Percentiles rank a stretch among this genome's conserved stretches.
phyloP scores from a whole-genome alignment of 345 rosid species.

The Eucalyptus coolabah region DNA sequence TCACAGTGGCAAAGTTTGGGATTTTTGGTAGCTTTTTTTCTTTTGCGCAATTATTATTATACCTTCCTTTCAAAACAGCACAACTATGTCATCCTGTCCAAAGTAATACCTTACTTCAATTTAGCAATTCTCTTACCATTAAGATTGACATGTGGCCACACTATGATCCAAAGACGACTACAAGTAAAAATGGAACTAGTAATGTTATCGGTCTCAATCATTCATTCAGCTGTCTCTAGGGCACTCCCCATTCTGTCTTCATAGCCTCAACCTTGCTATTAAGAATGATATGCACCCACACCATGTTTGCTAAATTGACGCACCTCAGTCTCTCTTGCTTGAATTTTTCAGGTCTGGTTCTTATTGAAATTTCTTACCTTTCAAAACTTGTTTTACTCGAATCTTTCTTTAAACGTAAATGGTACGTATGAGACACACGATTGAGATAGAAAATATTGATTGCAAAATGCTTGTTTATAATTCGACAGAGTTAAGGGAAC shows the following conservation, averaged over 20 bases:
- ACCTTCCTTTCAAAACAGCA: not conserved
- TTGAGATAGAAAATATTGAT: not conserved
- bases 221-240: not conserved
- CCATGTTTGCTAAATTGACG: not conserved
- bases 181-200: not conserved
- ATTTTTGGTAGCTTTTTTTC: rapidly evolving
- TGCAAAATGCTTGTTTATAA: not conserved
- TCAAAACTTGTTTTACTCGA: not conserved
- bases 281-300: not conserved
- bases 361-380: not conserved
- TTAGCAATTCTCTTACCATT: not conserved
- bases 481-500: not conserved
- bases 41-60: too few species aligned
- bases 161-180: not conserved
- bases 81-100: not conserved
- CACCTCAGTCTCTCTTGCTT: not conserved
- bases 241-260: not conserved
- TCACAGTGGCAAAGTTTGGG: too few species aligned
- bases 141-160: too few species aligned
- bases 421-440: not conserved
- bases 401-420: not conserved
- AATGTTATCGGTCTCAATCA: not conserved
- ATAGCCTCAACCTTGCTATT: not conserved
- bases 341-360: not conserved
- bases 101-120: not conserved